phyloP scores from a whole-genome alignment of 495 filamentous ascomycete genomes.

The Penicillium macrosclerotiorum region DNA sequence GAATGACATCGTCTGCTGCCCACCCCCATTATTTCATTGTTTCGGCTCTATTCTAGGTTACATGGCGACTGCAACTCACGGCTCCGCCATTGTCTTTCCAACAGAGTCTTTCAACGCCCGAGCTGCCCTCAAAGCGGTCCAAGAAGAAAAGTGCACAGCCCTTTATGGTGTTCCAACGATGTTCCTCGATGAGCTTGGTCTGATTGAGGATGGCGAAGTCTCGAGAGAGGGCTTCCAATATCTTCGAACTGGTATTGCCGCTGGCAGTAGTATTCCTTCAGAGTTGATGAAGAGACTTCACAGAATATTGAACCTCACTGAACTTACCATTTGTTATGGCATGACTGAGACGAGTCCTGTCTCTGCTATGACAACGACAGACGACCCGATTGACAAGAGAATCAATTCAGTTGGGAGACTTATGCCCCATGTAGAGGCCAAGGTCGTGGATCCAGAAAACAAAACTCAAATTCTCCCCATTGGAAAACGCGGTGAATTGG shows the following conservation, averaged over 20 bases:
- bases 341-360: conserved; percentile 99
- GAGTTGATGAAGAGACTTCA: conserved; percentile 83
- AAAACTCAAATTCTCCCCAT: conserved; percentile 56
- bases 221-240: conserved; percentile 60
- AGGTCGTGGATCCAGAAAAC: conserved; percentile 69
- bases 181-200: conserved; percentile 84
- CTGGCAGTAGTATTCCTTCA: conserved; percentile 78
- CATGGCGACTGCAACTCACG: conserved; percentile 91
- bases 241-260: conserved; percentile 87
- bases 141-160: conserved; percentile 75
- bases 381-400: conserved; percentile 77
- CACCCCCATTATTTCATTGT: conserved; percentile 89
- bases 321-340: conserved; percentile 94
- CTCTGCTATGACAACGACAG: conserved; percentile 80
- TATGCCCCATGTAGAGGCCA: conserved; percentile 83
- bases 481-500: conserved; percentile 74
- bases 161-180: conserved; percentile 95
- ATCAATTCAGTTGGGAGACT: conserved; percentile 72
- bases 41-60: conserved; percentile 90
- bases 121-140: conserved; percentile 67
- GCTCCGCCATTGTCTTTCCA: conserved; percentile 80
- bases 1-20: conserved; percentile 75
- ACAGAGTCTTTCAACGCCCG: conserved; percentile 81
- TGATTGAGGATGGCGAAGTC: conserved; percentile 57
- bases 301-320: conserved; percentile 69